phyloP scores from a whole-genome alignment of 768 basidiomycete species.

The Russula virescens region DNA sequence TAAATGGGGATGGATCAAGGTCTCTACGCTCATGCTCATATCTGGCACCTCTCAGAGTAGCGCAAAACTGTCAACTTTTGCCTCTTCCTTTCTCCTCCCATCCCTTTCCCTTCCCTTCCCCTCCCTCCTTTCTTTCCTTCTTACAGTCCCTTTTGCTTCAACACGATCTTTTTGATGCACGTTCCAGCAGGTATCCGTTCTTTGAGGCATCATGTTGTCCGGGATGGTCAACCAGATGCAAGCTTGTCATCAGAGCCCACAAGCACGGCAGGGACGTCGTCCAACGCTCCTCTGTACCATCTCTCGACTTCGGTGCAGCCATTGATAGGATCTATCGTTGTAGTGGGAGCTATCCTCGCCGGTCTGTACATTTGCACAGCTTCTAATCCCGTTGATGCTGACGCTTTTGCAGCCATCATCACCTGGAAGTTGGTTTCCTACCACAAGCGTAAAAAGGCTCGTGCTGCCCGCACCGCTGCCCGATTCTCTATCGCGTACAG shows the following conservation, averaged over 20 bases:
- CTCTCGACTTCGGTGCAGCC: conserved; percentile 27
- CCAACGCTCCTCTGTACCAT: not conserved
- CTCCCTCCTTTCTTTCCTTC: conserved; percentile 22
- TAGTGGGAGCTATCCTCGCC: conserved; percentile 29
- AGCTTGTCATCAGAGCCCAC: not conserved
- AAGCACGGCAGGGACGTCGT: not conserved
- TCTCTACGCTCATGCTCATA: too few relatives aligned
- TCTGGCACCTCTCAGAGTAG: too few relatives aligned
- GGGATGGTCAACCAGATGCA: not conserved
- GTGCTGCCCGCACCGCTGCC: not conserved
- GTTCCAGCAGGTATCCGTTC: conserved; percentile 2
- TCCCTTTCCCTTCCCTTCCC: not conserved
- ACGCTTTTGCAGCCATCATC: conserved; percentile 15
- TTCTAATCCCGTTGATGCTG: not conserved
- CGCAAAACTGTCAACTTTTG: not conserved
- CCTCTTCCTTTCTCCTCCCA: conserved; percentile 6
- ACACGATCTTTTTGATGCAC: conserved; percentile 13
- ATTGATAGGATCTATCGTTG: conserved; percentile 25
- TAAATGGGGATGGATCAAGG: too few relatives aligned
- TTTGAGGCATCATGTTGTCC: conserved; percentile 19
- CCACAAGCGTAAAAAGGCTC: conserved; percentile 8
- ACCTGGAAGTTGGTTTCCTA: conserved; percentile 23
- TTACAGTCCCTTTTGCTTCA: conserved; percentile 20
- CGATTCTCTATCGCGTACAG: not conserved
- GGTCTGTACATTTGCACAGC: conserved; percentile 20